These are phyloP conservation scores for Amanita polypyramis DNA, from an alignment of 768 basidiomycete species.

Conservation along the genomic window DNA sequence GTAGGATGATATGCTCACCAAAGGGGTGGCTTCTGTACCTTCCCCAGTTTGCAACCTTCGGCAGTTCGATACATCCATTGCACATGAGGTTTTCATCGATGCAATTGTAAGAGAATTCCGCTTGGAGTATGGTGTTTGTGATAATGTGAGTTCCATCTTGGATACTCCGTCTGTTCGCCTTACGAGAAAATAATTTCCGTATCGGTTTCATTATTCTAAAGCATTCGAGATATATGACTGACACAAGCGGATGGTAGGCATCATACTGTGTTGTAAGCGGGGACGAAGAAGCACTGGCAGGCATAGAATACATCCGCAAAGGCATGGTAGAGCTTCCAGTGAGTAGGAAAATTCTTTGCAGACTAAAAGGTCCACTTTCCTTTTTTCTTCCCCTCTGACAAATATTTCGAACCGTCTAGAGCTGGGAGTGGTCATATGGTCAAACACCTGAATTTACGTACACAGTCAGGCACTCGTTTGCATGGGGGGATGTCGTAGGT, in stretches of 20 bases:
- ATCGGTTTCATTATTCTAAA: constrained; percentile 31
- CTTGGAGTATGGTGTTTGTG: constrained; percentile 36
- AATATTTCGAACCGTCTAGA: constrained; percentile 30
- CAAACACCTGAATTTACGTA: constrained; percentile 92
- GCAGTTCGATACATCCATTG: constrained; percentile 36
- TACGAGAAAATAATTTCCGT: constrained; percentile 20
- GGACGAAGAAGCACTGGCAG: constrained; percentile 22
- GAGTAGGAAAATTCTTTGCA: constrained; percentile 12
- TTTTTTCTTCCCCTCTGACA: not conserved
- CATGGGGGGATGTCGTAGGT: constrained; percentile 42
- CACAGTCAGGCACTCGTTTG: constrained; percentile 29
- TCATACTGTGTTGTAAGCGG: constrained; percentile 1
- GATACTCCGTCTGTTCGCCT: constrained; percentile 6
- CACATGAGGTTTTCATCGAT: constrained; percentile 60
- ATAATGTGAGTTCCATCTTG: constrained; percentile 16
- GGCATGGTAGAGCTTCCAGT: constrained; percentile 72
- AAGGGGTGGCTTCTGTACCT: constrained; percentile 83
- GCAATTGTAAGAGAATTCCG: constrained; percentile 65
- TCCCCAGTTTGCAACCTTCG: constrained; percentile 85
- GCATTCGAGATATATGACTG: not conserved
- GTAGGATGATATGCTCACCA: constrained; percentile 73
- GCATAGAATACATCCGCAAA: constrained; percentile 48
- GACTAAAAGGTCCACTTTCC: not conserved
- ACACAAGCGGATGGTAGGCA: not conserved
- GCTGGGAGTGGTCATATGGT: constrained; percentile 90